Percentiles rank a stretch among this genome's conserved stretches.
Conservation (phyloP, 2,329 filamentous ascomycete genomes). For the Colletotrichum horii region DNA sequence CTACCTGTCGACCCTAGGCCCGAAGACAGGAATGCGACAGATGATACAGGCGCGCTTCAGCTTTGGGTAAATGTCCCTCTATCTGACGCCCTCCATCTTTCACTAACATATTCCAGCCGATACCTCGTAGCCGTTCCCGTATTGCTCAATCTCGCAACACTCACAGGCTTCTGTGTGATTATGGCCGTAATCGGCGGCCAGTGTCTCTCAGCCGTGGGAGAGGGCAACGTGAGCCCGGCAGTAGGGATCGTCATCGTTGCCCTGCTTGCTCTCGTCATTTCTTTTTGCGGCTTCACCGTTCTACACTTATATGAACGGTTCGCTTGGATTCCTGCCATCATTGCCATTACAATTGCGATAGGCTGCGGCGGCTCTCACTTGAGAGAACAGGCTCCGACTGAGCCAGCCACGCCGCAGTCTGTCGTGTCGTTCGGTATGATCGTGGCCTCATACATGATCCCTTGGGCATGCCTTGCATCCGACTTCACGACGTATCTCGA, state of each 20-base stretch:
- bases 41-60: constrained; percentile 51
- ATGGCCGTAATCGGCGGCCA: constrained; percentile 52
- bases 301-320: constrained; percentile 51
- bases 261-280: constrained; percentile 48
- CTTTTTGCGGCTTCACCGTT: constrained; percentile 50
- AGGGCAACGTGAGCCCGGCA: constrained; percentile 41
- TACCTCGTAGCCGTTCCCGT: constrained; percentile 25
- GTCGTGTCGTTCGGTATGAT: constrained; percentile 64
- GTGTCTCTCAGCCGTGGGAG: constrained; percentile 41
- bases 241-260: constrained; percentile 55
- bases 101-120: not conserved
- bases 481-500: constrained; percentile 68
- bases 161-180: constrained; percentile 54
- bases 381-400: constrained; percentile 35
- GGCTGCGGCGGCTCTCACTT: constrained; percentile 43
- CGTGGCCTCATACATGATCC: constrained; percentile 67
- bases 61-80: constrained; percentile 14
- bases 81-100: constrained; percentile 24
- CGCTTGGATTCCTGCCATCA: constrained; percentile 49
- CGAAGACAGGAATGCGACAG: constrained; percentile 51
- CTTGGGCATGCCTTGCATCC: constrained; percentile 63
- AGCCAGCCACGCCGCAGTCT: constrained; percentile 44
- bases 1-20: constrained; percentile 46
- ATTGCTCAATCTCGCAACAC: constrained; percentile 50
- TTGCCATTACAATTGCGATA: constrained; percentile 43